These are phyloP conservation scores for Pichiaceae sp. DNA, from an alignment of 1,139 yeast species.

Conservation along the genomic window DNA sequence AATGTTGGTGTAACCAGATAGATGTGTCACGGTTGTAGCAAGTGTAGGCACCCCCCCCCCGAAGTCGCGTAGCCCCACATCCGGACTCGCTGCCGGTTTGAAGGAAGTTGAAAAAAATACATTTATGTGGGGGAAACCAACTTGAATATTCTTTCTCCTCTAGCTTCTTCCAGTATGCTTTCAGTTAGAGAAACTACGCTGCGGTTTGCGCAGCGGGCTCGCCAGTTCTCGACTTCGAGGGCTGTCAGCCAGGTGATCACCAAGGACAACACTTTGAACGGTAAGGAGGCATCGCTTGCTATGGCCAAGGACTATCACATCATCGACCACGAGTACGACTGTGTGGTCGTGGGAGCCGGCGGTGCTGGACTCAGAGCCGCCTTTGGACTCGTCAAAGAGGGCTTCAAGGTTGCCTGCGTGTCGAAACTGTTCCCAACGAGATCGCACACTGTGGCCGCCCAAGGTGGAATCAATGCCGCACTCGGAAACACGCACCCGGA, in stretches of 20 bases:
- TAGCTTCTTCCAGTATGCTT: neutral
- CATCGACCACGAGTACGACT: slow-evolving; percentile 95
- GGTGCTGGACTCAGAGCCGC: slow-evolving; percentile 99
- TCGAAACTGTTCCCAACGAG: slow-evolving; percentile 97
- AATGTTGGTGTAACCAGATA: no score
- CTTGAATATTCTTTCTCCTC: no score
- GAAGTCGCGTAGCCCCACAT: no score
- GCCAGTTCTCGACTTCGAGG: slow-evolving; percentile 19
- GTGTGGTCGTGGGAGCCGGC: slow-evolving; percentile 97
- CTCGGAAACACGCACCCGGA: slow-evolving; percentile 95
- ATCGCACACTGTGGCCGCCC: slow-evolving; percentile 98
- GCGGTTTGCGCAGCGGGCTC: neutral
- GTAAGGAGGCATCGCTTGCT: slow-evolving; percentile 42
- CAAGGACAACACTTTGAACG: slow-evolving; percentile 33
- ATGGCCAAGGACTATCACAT: slow-evolving; percentile 79
- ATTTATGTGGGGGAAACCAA: neutral
- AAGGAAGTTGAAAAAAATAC: neutral
- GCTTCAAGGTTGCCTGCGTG: slow-evolving; percentile 95
- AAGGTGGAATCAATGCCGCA: slow-evolving; percentile 99
- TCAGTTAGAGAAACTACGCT: neutral
- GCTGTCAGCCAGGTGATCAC: slow-evolving; percentile 22
- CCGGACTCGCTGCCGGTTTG: neutral
- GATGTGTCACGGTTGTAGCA: no score
- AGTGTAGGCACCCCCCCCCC: no score
- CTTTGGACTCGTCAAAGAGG: slow-evolving; percentile 94